Evolutionary conservation across 352 stramenopile genomes (phyloP).

Genomic region (Globisporangium splendens): DNA sequence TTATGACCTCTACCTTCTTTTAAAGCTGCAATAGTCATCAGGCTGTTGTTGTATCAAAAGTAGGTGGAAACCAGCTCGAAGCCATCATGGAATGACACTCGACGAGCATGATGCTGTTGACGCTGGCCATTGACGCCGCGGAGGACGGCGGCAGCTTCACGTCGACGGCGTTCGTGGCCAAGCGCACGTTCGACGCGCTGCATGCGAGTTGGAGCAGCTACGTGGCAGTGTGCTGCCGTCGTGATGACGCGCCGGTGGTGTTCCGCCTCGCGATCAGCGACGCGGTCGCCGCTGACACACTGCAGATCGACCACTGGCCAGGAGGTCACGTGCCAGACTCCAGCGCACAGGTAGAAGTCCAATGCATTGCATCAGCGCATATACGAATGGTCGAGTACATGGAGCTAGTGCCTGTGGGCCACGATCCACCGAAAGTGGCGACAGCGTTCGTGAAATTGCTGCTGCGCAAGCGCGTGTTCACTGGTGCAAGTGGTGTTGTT

Average conservation of each 20-base stretch:
- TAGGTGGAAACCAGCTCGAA: no score
- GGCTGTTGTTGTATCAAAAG: no score
- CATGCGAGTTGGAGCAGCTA: constrained; percentile 28
- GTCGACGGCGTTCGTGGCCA: constrained; percentile 28
- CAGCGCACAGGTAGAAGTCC: constrained; percentile 12
- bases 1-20: no score
- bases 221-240: constrained; percentile 15
- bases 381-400: constrained; percentile 51
- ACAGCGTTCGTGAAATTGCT: constrained; percentile 52
- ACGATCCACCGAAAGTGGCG: constrained; percentile 37
- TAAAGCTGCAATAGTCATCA: no score
- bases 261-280: constrained; percentile 41
- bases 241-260: constrained; percentile 7
- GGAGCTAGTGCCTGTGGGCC: constrained; percentile 30
- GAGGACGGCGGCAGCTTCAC: constrained; percentile 16
- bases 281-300: constrained; percentile 2
- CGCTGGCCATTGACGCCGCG: constrained; percentile 14
- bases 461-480: constrained; percentile 40
- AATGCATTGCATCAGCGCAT: constrained; percentile 20
- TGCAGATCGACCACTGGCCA: constrained; percentile 54
- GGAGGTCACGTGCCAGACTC: not conserved
- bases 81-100: no score
- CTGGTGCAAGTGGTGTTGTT: constrained; percentile 22
- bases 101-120: constrained; percentile 22
- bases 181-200: constrained; percentile 16